Conservation (phyloP, 2,329 filamentous ascomycete genomes). For the Neopestalotiopsis rosae region DNA sequence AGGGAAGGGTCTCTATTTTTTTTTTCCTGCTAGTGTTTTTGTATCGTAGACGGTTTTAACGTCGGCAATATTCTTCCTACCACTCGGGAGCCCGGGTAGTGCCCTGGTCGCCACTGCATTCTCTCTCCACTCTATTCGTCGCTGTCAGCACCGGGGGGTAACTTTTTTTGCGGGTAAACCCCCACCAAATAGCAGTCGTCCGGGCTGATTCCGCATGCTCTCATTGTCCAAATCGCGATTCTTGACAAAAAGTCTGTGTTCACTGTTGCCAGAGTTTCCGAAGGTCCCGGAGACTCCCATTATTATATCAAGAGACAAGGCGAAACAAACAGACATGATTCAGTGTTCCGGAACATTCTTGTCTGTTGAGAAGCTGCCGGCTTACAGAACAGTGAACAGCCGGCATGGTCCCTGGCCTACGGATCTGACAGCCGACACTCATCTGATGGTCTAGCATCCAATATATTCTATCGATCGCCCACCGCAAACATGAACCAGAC, state of each 20-base stretch:
- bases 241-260: not conserved
- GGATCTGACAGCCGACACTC: too few relatives aligned
- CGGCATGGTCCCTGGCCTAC: too few relatives aligned
- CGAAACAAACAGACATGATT: too few relatives aligned
- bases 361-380: too few relatives aligned
- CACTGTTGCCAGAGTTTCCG: too few relatives aligned
- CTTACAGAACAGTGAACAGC: too few relatives aligned
- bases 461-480: not conserved
- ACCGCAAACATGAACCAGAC: not conserved
- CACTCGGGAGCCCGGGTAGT: not conserved
- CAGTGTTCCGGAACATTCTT: too few relatives aligned
- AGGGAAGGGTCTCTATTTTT: not conserved
- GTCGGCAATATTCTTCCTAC: not conserved
- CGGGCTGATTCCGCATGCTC: not conserved
- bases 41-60: not conserved
- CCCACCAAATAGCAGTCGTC: not conserved
- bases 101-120: not conserved
- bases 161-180: not conserved
- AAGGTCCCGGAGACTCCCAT: too few relatives aligned
- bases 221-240: not conserved
- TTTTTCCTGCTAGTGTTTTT: not conserved
- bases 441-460: not conserved
- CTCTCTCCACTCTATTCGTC: not conserved
- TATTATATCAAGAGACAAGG: too few relatives aligned
- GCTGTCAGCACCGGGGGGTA: not conserved